Base-by-base conservation (phyloP, 345 rosid genomes). In the Conringia planisiliqua region DNA sequence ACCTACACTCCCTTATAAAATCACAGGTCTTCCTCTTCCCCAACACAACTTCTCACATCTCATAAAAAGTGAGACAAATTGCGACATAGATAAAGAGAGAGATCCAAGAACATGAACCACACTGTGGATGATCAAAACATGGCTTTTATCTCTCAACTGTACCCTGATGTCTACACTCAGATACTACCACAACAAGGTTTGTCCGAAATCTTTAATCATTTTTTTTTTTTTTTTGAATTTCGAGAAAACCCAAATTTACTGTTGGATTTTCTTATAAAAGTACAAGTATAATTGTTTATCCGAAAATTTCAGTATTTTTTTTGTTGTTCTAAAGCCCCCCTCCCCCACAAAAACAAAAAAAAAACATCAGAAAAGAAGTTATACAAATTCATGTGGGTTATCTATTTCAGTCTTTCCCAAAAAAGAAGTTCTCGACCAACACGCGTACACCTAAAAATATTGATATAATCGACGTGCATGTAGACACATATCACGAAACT, bases 161-260 rank as follows among this genome's bases (percentile, higher is more conserved):
- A 86, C 80, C 84, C 87, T 12, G 83, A 62, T 27, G 80, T 74
- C 22, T 86, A 74, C 78, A 16, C 87, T 10, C 86, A 78, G 65
- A 76, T 85, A 20, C 80, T 72, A 43, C 83, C 91, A 13, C 84
- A 82, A 20, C 86, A 80, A 83, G 97, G 97, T 87, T 76, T 77
- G 66, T 36, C n/a, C 32, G 5, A 65, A 59, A 38, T 3, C 26
- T 39, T 27, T 27, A 40, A 6, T 10, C 12, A 26, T 35, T 54
- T 62, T 24, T 8, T 29, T 51, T 51, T 50, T 48, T 48, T 17
- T 48, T 64, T 3, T 32, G 39, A 46, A 26, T n/a, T 68, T 68
- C 46, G 12, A 61, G 36, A 62, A 52, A 36, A 26, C 65, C 35
- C 10, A 63, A 55, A 44, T 24, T 68, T 68, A 24, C 52, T 68